A percentile compares a stretch with the other conserved stretches of the same genome.
Evolutionary conservation across 768 basidiomycete species (phyloP).

Genomic region (Mycena vitilis): DNA sequence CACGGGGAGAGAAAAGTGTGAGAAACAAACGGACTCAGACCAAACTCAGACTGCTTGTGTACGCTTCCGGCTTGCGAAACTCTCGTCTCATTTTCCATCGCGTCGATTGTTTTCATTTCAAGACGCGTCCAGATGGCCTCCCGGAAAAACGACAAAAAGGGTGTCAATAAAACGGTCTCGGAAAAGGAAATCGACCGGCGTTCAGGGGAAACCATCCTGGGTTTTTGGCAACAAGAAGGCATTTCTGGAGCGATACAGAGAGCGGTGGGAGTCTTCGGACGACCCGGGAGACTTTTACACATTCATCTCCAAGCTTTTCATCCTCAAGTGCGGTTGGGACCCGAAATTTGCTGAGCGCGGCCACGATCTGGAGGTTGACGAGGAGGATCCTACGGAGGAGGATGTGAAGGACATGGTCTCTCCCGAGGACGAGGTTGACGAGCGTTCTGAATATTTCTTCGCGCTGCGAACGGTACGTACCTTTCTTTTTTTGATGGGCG

Average conservation of each 20-base stretch:
- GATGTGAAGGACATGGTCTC: background rate
- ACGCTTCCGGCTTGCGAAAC: too few species aligned
- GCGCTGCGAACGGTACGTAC: background rate
- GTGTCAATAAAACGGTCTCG: too few species aligned
- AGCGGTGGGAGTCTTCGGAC: background rate
- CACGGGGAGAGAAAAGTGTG: too few species aligned
- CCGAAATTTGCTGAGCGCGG: background rate
- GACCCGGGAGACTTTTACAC: background rate
- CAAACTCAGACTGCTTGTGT: too few species aligned
- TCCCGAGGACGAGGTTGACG: too few species aligned
- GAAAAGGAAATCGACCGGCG: too few species aligned
- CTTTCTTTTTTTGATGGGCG: too few species aligned
- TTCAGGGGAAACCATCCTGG: background rate
- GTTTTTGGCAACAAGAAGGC: background rate
- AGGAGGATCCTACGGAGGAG: background rate
- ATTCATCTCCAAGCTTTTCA: background rate
- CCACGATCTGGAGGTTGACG: background rate
- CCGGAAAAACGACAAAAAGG: too few species aligned
- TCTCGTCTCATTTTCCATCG: too few species aligned
- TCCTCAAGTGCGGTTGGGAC: background rate
- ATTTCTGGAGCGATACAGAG: background rate
- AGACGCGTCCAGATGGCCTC: too few species aligned
- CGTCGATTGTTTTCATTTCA: too few species aligned
- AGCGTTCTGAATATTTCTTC: background rate
- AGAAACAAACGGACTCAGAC: too few species aligned